Percentiles rank a stretch among this genome's conserved stretches.
Conservation (phyloP, 2,329 filamentous ascomycete genomes). For the Penicillium aurantiogriseum region DNA sequence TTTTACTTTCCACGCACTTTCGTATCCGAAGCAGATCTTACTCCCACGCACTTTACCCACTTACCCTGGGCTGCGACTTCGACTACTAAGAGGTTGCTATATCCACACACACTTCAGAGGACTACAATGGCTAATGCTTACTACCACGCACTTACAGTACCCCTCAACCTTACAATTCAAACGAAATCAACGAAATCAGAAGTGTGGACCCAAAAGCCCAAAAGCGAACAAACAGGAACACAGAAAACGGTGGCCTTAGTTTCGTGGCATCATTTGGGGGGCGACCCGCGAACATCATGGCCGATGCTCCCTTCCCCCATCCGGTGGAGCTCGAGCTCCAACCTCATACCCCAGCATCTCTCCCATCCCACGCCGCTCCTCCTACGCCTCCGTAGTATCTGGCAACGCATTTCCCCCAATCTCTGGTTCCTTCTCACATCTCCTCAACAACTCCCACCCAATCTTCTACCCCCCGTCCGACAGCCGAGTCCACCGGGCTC, state of each 20-base stretch:
- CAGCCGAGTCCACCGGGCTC: constrained; percentile 33
- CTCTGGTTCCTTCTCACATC: constrained; percentile 53
- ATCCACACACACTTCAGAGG: neutral
- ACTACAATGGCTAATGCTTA: neutral
- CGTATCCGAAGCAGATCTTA: neutral
- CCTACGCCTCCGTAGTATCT: constrained; percentile 62
- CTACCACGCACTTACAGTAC: neutral
- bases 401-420: constrained; percentile 47
- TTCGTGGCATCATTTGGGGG: constrained; percentile 11
- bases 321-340: constrained; percentile 42
- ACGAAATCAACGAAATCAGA: neutral
- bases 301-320: constrained; percentile 43
- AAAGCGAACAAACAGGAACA: neutral
- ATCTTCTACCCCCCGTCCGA: constrained; percentile 39
- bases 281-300: constrained; percentile 40
- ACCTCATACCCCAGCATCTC: constrained; percentile 32
- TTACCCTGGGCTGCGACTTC: neutral
- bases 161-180: neutral
- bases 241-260: neutral
- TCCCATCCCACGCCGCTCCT: constrained; percentile 53
- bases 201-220: neutral
- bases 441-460: constrained; percentile 47
- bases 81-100: neutral
- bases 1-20: neutral
- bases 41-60: neutral